These are phyloP conservation scores for Dothideomycetes sp. DNA, from an alignment of 2,329 filamentous ascomycete genomes.

Conservation along the genomic window DNA sequence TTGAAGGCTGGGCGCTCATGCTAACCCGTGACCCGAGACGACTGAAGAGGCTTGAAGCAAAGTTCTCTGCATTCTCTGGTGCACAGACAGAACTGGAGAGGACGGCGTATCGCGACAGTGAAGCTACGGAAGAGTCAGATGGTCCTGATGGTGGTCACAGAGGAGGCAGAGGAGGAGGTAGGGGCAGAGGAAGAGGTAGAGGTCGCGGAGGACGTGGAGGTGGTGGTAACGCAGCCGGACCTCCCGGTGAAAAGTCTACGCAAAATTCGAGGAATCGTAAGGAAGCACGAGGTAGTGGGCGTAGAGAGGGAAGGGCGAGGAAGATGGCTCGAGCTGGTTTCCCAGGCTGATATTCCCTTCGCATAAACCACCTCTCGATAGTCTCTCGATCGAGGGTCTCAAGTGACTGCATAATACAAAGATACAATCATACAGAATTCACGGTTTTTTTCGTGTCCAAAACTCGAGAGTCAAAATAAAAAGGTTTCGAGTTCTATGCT, in stretches of 20 bases:
- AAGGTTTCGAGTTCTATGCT: no score
- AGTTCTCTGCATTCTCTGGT: slow-evolving; percentile 57
- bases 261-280: slow-evolving; percentile 64
- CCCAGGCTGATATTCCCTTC: slow-evolving; percentile 30
- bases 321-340: slow-evolving; percentile 53
- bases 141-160: slow-evolving; percentile 41
- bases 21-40: slow-evolving; percentile 61
- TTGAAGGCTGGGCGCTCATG: slow-evolving; percentile 94
- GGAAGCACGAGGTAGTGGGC: slow-evolving; percentile 79
- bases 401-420: no score
- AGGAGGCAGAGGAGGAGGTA: slow-evolving; percentile 34
- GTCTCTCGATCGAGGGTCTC: neutral
- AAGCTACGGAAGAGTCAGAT: slow-evolving; percentile 49
- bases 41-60: slow-evolving; percentile 60
- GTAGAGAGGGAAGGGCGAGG: slow-evolving; percentile 58
- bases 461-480: no score
- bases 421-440: no score
- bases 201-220: slow-evolving; percentile 35
- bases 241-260: slow-evolving; percentile 60
- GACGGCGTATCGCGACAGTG: slow-evolving; percentile 53
- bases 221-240: slow-evolving; percentile 51
- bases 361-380: neutral
- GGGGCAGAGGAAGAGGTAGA: slow-evolving; percentile 37
- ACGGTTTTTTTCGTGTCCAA: no score
- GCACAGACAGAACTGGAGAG: slow-evolving; percentile 55